Evolutionary conservation across 352 stramenopile genomes (phyloP), one percentile per base, ranked within the genome.

Genomic region (Pythium chondricola): DNA sequence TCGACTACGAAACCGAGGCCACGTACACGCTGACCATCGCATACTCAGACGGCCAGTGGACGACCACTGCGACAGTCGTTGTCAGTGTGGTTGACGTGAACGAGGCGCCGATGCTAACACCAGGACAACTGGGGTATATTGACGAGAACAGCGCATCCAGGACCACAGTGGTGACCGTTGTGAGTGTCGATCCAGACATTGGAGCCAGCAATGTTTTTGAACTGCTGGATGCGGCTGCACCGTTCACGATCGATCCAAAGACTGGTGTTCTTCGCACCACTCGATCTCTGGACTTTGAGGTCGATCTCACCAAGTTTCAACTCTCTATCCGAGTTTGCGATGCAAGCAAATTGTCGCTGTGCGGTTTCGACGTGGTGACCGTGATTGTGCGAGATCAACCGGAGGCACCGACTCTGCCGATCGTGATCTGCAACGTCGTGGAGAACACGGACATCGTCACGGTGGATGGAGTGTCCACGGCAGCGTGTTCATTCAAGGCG

Each of bases 281-380:
- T 20, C 64, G 67, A 0, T 14, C 58, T 5, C 21, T 83, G 6
- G 68, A 85, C 44, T 85, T 64, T 55, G 74, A 85, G 48, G 54
- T 30, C 1, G 74, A 79, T 21, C 43, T 48, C 18, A 51, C 40
- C 0, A 61, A 3, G 11, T 81, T 63, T 20, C 58, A 47, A 8
- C 39, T 83, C 9, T 70, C 65, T 4, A 45, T 85, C 2, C 59
- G 58, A n/a, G 46, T 85, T 3, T 85, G 74, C 22, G 74, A 85
- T 20, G 46, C 44, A 16, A n/a, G 37, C 0, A 31, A 65, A 2
- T 20, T 42, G 0, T 58, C 36, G 6, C 50, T 83, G n/a, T 83
- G 74, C 42, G 68, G 63, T 0, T 65, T 54, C 49, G 58, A 53
- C 1, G 61, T 66, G 17, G 56, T 85, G 8, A 63, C 36, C 9